These are phyloP conservation scores for Sclerotinia nivalis DNA, from an alignment of 2,329 filamentous ascomycete genomes.

Conservation along the genomic window DNA sequence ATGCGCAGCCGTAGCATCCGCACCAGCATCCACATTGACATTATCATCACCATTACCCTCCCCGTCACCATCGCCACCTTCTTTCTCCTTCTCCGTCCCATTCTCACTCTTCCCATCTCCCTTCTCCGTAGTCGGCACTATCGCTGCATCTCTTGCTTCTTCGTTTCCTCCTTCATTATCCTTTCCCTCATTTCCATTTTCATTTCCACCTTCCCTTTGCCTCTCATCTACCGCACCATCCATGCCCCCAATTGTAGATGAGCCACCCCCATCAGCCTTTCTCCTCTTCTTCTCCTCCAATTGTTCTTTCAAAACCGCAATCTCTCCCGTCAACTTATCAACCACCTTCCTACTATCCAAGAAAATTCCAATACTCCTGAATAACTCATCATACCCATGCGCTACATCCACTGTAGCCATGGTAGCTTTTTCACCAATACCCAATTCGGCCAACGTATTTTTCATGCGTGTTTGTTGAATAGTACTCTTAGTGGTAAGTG, in stretches of 20 bases:
- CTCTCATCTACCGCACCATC: constrained; percentile 41
- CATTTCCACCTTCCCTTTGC: constrained; percentile 50
- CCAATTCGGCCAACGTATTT: constrained; percentile 69
- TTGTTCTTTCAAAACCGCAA: constrained; percentile 60
- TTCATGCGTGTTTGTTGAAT: constrained; percentile 75
- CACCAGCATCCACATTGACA: background rate
- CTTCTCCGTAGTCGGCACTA: background rate
- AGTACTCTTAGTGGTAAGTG: constrained; percentile 74
- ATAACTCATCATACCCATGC: constrained; percentile 68
- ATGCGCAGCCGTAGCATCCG: constrained; percentile 43
- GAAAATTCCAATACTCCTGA: constrained; percentile 66
- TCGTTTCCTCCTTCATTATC: background rate
- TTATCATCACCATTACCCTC: constrained; percentile 45
- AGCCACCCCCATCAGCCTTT: constrained; percentile 45
- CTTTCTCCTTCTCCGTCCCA: background rate
- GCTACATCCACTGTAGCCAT: constrained; percentile 76
- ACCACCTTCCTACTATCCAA: constrained; percentile 72
- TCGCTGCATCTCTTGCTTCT: background rate
- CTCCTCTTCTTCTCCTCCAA: constrained; percentile 47
- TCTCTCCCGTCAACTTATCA: constrained; percentile 75
- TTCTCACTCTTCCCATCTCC: background rate
- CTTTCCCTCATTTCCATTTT: constrained; percentile 51
- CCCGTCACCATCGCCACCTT: constrained; percentile 36
- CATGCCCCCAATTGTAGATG: constrained; percentile 17
- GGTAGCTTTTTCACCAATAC: constrained; percentile 64